Evolutionary conservation across 179 eudicot genomes (phyloP).

Genomic region (Drosera spatulata): DNA sequence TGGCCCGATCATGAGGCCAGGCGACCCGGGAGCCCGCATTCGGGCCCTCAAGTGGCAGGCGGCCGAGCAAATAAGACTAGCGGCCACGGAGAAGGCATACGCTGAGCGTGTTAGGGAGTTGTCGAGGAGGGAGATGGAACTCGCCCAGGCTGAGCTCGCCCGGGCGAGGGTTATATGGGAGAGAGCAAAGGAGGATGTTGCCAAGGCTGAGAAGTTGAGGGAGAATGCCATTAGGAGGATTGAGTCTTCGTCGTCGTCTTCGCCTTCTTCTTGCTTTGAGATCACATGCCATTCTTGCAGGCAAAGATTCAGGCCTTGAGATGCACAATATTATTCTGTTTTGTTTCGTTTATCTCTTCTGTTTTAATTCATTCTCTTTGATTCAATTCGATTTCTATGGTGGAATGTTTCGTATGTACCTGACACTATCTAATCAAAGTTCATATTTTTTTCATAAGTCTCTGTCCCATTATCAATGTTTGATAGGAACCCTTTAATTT

Average conservation of each 20-base stretch:
- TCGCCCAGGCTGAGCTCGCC: constrained; percentile 75
- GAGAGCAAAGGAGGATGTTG: constrained; percentile 67
- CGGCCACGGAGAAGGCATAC: constrained; percentile 73
- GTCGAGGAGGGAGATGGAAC: constrained; percentile 70
- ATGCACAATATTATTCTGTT: not conserved
- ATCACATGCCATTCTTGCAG: constrained; percentile 85
- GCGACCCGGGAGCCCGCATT: constrained; percentile 7
- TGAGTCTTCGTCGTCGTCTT: constrained; percentile 11
- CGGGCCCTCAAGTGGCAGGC: constrained; percentile 77
- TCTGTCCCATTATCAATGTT: too few relatives aligned
- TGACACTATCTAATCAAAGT: too few relatives aligned
- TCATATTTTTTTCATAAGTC: too few relatives aligned
- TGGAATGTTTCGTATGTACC: too few relatives aligned
- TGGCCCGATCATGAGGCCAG: constrained; percentile 6
- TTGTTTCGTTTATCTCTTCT: too few relatives aligned
- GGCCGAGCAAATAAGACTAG: constrained; percentile 68
- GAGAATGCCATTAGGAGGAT: constrained; percentile 27
- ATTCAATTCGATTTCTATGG: too few relatives aligned
- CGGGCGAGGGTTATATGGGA: constrained; percentile 79
- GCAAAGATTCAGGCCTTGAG: constrained; percentile 58
- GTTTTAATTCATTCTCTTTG: too few relatives aligned
- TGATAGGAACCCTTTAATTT: too few relatives aligned
- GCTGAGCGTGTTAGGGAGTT: constrained; percentile 86
- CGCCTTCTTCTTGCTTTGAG: constrained; percentile 15
- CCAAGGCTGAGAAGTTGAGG: constrained; percentile 53